phyloP scores from a whole-genome alignment of 176 grass and related monocot genomes.

The Luzula sylvatica region DNA sequence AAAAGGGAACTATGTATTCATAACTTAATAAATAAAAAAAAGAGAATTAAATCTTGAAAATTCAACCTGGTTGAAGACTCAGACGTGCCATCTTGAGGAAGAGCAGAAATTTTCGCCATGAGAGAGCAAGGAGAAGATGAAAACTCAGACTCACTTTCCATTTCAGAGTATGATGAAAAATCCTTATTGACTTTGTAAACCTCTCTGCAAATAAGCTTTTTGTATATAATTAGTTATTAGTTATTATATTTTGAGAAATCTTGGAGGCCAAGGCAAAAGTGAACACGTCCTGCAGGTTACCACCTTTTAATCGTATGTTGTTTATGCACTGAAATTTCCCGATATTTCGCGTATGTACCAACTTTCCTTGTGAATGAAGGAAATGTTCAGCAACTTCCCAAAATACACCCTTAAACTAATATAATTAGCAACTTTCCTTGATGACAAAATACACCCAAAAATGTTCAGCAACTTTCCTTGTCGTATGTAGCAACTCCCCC shows the following conservation, averaged over 20 bases:
- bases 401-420: too few species aligned
- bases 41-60: too few species aligned
- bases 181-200: neutral
- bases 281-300: slow-evolving; percentile 13
- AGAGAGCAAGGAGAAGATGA: neutral
- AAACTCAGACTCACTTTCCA: neutral
- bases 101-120: slow-evolving; percentile 1
- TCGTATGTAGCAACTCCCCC: too few species aligned
- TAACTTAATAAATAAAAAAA: too few species aligned
- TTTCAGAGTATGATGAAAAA: neutral
- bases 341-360: neutral
- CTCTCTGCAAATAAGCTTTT: neutral
- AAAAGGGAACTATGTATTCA: too few species aligned
- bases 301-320: slow-evolving; percentile 14
- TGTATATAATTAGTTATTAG: neutral
- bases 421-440: too few species aligned
- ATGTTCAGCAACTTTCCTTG: too few species aligned
- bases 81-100: neutral
- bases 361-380: slow-evolving; percentile 1
- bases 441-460: too few species aligned
- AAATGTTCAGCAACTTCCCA: neutral
- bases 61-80: neutral
- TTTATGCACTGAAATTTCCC: neutral
- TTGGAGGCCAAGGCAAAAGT: slow-evolving; percentile 6
- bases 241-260: neutral